Evolutionary conservation across 352 stramenopile genomes (phyloP).

Genomic region (Phytophthora ohioensis): DNA sequence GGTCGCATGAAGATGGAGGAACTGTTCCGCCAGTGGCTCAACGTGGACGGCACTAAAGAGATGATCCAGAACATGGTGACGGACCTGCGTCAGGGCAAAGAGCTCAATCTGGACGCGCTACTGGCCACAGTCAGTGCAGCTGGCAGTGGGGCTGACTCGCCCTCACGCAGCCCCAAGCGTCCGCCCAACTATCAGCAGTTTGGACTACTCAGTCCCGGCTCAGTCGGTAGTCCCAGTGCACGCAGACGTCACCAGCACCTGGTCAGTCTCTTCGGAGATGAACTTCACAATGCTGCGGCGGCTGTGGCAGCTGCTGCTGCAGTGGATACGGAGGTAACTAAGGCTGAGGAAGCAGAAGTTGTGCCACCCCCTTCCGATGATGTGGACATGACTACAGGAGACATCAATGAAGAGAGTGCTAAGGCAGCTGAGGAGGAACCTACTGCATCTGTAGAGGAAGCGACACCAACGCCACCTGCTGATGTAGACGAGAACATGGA

Average conservation of each 20-base stretch:
- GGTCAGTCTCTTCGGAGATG: conserved; percentile 82
- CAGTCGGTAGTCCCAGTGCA: conserved; percentile 48
- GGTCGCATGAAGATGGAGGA: conserved; percentile 91
- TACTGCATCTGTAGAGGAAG: conserved; percentile 4
- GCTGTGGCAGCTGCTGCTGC: conserved; percentile 15
- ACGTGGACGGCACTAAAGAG: conserved; percentile 84
- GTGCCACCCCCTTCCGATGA: conserved; percentile 37
- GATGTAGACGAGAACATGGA: conserved; percentile 43
- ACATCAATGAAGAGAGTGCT: conserved; percentile 25
- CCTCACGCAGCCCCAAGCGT: conserved; percentile 79
- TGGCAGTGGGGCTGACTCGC: conserved; percentile 50
- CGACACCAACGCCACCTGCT: neutral
- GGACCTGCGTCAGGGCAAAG: conserved; percentile 79
- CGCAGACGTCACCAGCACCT: conserved; percentile 70
- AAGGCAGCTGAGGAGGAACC: conserved; percentile 18
- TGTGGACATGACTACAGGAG: conserved; percentile 52
- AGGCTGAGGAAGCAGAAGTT: conserved; percentile 18
- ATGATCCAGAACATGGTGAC: conserved; percentile 87
- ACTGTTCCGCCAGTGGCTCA: conserved; percentile 89
- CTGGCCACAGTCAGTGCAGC: conserved; percentile 24
- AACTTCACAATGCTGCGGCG: conserved; percentile 54
- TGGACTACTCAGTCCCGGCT: conserved; percentile 39
- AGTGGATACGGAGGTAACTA: conserved; percentile 21
- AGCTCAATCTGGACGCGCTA: conserved; percentile 60
- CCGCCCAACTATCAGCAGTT: conserved; percentile 86